Conservation (phyloP, 352 stramenopile species). For the Elongisporangium anandrum region DNA sequence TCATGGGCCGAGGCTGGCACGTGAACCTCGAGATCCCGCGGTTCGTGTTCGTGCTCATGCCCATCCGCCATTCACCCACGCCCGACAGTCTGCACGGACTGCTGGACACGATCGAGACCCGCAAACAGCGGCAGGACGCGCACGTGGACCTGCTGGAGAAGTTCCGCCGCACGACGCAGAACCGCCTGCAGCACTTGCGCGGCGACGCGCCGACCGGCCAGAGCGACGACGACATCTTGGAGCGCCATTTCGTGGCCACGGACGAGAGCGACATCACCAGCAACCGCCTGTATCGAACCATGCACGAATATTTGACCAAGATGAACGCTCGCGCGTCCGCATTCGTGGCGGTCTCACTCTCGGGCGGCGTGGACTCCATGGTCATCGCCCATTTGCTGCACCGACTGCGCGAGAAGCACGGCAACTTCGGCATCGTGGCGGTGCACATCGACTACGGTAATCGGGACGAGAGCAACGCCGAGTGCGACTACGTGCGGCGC, state of each 20-base stretch:
- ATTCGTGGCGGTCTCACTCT: conserved; percentile 88
- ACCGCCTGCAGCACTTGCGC: conserved; percentile 54
- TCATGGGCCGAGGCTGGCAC: conserved; percentile 52
- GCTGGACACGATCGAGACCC: conserved; percentile 43
- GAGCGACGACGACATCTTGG: conserved; percentile 67
- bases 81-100: conserved; percentile 46
- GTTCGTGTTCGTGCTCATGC: conserved; percentile 86
- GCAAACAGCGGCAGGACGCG: conserved; percentile 35
- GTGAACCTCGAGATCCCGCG: conserved; percentile 34
- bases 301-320: conserved; percentile 62
- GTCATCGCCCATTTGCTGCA: conserved; percentile 93
- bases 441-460: conserved; percentile 98
- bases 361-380: conserved; percentile 97
- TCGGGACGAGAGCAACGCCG: conserved; percentile 86
- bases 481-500: conserved; percentile 90
- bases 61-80: conserved; percentile 74
- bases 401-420: conserved; percentile 63
- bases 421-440: conserved; percentile 70
- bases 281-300: conserved; percentile 55
- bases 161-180: conserved; percentile 81
- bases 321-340: conserved; percentile 37
- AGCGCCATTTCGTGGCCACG: conserved; percentile 51
- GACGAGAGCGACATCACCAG: conserved; percentile 71
- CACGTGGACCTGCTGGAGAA: conserved; percentile 68
- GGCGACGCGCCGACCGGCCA: conserved; percentile 15